Conservation (phyloP, 73 alveolate genomes). For the Blepharisma stoltei region DNA sequence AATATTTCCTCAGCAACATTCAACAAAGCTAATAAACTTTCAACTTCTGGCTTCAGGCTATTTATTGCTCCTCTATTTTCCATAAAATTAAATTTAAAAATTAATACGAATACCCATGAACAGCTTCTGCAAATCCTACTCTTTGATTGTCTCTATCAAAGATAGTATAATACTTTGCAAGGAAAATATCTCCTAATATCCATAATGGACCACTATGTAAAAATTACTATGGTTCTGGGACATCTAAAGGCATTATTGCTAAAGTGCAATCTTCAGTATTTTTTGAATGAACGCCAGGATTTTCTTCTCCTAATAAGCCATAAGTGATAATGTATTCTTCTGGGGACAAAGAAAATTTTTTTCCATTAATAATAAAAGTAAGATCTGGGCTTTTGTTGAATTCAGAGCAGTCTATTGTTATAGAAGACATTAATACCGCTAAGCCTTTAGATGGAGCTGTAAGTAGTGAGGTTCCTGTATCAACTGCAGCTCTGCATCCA, state of each 20-base stretch:
- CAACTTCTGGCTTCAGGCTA: background rate
- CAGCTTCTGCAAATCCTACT: slow-evolving; percentile 85
- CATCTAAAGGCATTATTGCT: slow-evolving; percentile 50
- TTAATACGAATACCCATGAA: too few species aligned
- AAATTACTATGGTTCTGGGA: slow-evolving; percentile 41
- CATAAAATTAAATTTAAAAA: too few species aligned
- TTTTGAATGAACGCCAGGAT: slow-evolving; percentile 29
- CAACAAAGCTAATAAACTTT: background rate
- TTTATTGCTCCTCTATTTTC: too few species aligned
- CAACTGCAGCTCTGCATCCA: slow-evolving; percentile 64
- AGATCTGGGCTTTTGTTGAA: slow-evolving; percentile 40
- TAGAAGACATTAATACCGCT: slow-evolving; percentile 37
- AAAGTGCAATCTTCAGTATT: slow-evolving; percentile 43
- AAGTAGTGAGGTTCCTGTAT: slow-evolving; percentile 77
- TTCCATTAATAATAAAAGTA: slow-evolving; percentile 51
- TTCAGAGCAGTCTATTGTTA: slow-evolving; percentile 34
- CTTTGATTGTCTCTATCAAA: slow-evolving; percentile 79
- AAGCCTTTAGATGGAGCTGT: slow-evolving; percentile 69
- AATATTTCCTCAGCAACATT: slow-evolving; percentile 20
- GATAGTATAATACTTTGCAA: slow-evolving; percentile 82
- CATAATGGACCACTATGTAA: slow-evolving; percentile 55
- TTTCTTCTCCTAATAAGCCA: slow-evolving; percentile 32
- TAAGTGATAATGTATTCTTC: slow-evolving; percentile 53
- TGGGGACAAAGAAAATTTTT: slow-evolving; percentile 38
- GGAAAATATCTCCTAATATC: slow-evolving; percentile 80